These are phyloP conservation scores for Aspergillus jensenii DNA, from an alignment of 2,329 filamentous ascomycete genomes.

Conservation along the genomic window DNA sequence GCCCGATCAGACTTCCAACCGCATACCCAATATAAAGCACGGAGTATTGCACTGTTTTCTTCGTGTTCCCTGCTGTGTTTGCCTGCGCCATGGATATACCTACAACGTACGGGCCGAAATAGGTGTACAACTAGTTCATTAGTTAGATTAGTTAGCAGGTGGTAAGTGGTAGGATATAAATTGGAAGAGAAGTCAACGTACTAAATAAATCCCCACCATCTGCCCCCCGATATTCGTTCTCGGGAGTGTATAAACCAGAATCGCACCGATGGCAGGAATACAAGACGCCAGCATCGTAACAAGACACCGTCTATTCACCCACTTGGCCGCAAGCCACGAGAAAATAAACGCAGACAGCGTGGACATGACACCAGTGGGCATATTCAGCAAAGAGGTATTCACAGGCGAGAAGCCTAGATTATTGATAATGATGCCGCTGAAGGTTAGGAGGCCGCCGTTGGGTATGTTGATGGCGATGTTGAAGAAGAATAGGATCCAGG, in stretches of 20 bases:
- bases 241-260: conserved; percentile 30
- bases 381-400: conserved; percentile 37
- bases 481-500: conserved; percentile 36
- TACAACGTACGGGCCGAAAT: conserved; percentile 36
- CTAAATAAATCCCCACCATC: conserved; percentile 42
- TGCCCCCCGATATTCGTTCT: conserved; percentile 38
- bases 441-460: conserved; percentile 39
- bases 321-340: conserved; percentile 31
- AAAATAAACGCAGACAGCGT: conserved; percentile 32
- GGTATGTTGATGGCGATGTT: conserved; percentile 37
- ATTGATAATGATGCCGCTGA: conserved; percentile 40
- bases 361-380: conserved; percentile 37
- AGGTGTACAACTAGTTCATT: conserved; percentile 34
- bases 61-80: conserved; percentile 41
- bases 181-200: background rate
- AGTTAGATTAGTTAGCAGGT: background rate
- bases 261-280: conserved; percentile 31
- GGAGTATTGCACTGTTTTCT: conserved; percentile 41
- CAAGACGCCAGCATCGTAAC: conserved; percentile 31
- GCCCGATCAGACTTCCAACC: conserved; percentile 35
- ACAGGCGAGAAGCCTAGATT: conserved; percentile 39
- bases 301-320: conserved; percentile 29
- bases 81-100: conserved; percentile 30
- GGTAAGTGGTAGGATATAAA: background rate
- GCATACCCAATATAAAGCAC: conserved; percentile 43